Conservation (phyloP, 1,284 basidiomycete species). For the Ustilago crameri region DNA sequence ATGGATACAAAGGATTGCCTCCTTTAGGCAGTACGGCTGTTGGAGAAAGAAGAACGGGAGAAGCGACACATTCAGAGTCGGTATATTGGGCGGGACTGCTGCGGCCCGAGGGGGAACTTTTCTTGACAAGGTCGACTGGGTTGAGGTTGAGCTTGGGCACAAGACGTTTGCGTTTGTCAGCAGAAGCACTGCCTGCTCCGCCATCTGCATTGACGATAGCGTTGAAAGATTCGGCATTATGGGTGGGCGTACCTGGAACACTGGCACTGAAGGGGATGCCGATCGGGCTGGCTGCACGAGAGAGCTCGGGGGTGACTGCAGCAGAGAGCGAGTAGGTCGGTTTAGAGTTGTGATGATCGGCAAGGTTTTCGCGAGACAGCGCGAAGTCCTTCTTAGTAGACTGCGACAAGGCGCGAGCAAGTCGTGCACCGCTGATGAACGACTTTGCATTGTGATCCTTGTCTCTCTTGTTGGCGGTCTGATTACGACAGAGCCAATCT, state of each 20-base stretch:
- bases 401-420: constrained; percentile 36
- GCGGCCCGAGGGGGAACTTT: constrained; percentile 20
- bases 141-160: constrained; percentile 42
- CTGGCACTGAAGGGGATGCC: constrained; percentile 31
- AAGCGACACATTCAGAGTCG: constrained; percentile 24
- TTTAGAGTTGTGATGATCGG: constrained; percentile 12
- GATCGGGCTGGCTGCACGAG: constrained; percentile 43
- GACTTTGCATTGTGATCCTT: constrained; percentile 30
- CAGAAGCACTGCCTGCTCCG: constrained; percentile 2
- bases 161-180: constrained; percentile 23
- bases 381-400: constrained; percentile 26
- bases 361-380: constrained; percentile 12
- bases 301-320: constrained; percentile 42
- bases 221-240: constrained; percentile 34
- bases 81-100: constrained; percentile 28
- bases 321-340: constrained; percentile 28
- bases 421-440: constrained; percentile 40
- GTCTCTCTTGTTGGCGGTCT: constrained; percentile 22
- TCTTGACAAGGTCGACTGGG: constrained; percentile 25
- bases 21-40: constrained; percentile 9
- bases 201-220: constrained; percentile 5
- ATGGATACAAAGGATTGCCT: constrained; percentile 2
- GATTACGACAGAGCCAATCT: constrained; percentile 67
- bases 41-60: constrained; percentile 37
- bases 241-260: constrained; percentile 40